A percentile compares a stretch with the other conserved stretches of the same genome.
These are phyloP conservation scores for Thinopyrum obtusiflorum DNA, from an alignment of 202 grass and related monocot species.

Conservation along the genomic window DNA sequence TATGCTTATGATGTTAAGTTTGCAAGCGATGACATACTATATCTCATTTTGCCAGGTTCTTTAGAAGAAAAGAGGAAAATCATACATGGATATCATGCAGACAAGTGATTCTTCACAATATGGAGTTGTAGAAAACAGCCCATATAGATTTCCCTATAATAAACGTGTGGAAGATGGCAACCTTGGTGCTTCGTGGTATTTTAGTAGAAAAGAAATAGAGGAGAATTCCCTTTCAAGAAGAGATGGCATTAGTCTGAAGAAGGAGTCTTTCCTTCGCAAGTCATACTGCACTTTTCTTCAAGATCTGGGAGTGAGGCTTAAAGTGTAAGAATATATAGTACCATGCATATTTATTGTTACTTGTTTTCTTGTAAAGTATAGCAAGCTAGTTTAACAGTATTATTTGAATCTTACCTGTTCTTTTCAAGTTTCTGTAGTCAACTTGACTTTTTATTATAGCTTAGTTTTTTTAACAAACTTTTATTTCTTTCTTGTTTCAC, in stretches of 20 bases:
- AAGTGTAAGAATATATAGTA: slow-evolving; percentile 73
- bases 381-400: neutral
- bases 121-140: slow-evolving; percentile 68
- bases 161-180: slow-evolving; percentile 41
- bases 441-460: neutral
- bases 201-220: slow-evolving; percentile 89
- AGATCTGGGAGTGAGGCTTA: slow-evolving; percentile 91
- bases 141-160: slow-evolving; percentile 54
- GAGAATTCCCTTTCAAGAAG: slow-evolving; percentile 75
- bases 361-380: slow-evolving; percentile 24
- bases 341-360: neutral
- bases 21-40: slow-evolving; percentile 16
- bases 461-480: neutral
- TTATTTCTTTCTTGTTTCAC: neutral
- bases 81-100: slow-evolving; percentile 44
- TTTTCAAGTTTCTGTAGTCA: neutral
- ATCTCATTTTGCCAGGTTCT: slow-evolving; percentile 23
- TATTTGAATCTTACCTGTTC: neutral
- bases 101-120: slow-evolving; percentile 48
- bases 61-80: slow-evolving; percentile 18
- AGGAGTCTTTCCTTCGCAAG: slow-evolving; percentile 84
- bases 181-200: slow-evolving; percentile 83
- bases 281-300: slow-evolving; percentile 94
- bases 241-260: slow-evolving; percentile 92
- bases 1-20: slow-evolving; percentile 2